Evolutionary conservation across 257 asterid species (phyloP), one percentile per base, ranked within the genome.

Genomic region (Marsdenia floribunda): DNA sequence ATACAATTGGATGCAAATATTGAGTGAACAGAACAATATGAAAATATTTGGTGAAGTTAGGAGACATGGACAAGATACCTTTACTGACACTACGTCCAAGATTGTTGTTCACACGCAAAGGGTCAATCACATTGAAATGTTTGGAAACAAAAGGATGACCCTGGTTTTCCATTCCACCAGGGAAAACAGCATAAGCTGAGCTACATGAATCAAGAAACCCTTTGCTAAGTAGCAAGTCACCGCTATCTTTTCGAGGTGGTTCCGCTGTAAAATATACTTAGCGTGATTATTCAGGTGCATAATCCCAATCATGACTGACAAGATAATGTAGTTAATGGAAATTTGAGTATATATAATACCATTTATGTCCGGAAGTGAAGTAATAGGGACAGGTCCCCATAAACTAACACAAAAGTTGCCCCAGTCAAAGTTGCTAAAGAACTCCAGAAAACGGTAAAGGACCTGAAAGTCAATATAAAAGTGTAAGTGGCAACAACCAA

Each of bases 51-150:
- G 52, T 54, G 37, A 54, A 18, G 29, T 65, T 37, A 37, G 70
- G 29, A 66, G 52, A 8, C 21, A 61, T 5, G 22, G 10, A 2
- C 16, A 26, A 64, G 70, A 79, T 88, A 95, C 99, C 99, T 92
- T 95, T 95, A 84, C 96, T 95, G 76, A 95, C 98, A 85, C 99
- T 95, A 68, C 99, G 98, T 21, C 99, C 99, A 83, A 95, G 99
- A 79, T 95, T 95, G 87, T 95, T 95, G 91, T 85, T 95, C 76
- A 90, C 97, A 54, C 99, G 97, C 64, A 95, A 86, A 50, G 99
- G 99, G 86, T 95, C 99, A 68, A 95, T 90, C 50, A 95, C 98
- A 80, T 95, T 95, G 78, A 95, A 92, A 87, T 95, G 90, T 83
- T 95, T 95, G 55, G 98, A 85, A 76, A 84, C 87, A 84, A 95